Evolutionary conservation across 495 filamentous ascomycete species (phyloP).

Genomic region (Rusavskia elegans): DNA sequence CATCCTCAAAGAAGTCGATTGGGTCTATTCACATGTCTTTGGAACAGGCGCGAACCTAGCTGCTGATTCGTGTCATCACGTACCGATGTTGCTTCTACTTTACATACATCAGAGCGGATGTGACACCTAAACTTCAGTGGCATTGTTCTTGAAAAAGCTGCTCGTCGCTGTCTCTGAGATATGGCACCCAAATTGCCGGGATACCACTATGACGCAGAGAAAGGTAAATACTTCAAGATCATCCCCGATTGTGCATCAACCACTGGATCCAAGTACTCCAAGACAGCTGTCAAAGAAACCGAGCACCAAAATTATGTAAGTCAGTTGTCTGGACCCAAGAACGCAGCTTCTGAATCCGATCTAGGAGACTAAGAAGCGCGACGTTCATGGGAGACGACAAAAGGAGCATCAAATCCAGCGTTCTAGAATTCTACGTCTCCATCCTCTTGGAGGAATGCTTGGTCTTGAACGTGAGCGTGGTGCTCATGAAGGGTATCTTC

Average conservation of each 20-base stretch:
- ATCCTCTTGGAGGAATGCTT: not conserved
- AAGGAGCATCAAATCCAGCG: not conserved
- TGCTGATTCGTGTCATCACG: too few relatives aligned
- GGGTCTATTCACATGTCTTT: too few relatives aligned
- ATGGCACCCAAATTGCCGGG: constrained; percentile 4
- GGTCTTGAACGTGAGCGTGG: not conserved
- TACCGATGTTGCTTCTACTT: too few relatives aligned
- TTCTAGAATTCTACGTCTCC: not conserved
- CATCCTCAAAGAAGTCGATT: too few relatives aligned
- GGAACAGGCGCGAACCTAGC: too few relatives aligned
- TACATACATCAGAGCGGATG: too few relatives aligned
- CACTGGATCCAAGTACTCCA: constrained; percentile 1
- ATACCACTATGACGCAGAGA: constrained; percentile 7
- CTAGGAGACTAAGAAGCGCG: not conserved
- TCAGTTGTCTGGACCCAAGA: not conserved
- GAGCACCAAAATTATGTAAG: not conserved
- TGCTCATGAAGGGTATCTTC: not conserved
- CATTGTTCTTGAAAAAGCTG: too few relatives aligned
- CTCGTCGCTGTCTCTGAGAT: not conserved
- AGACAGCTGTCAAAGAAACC: not conserved
- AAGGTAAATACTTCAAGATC: constrained; percentile 11
- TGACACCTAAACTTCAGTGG: too few relatives aligned
- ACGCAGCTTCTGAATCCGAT: not conserved
- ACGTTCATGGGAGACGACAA: not conserved
- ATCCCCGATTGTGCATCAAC: constrained; percentile 4